These are phyloP conservation scores for Fusarium sp. DNA, from an alignment of 2,329 filamentous ascomycete species.

Conservation along the genomic window DNA sequence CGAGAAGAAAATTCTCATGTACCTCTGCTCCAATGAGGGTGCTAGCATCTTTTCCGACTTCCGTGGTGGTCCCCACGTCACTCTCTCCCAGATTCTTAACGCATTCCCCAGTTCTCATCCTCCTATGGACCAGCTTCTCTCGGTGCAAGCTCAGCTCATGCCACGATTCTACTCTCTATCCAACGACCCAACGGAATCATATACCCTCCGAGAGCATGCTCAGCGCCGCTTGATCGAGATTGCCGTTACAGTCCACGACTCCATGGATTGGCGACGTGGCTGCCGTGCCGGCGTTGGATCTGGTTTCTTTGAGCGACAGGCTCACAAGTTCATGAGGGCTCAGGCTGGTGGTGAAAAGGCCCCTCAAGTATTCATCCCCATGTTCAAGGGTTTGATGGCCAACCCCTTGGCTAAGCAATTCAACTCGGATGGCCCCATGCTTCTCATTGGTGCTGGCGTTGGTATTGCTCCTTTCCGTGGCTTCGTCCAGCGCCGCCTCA, in stretches of 20 bases:
- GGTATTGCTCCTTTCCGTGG: constrained; percentile 97
- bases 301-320: constrained; percentile 91
- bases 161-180: constrained; percentile 98
- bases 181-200: constrained; percentile 88
- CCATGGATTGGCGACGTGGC: constrained; percentile 79
- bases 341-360: constrained; percentile 68
- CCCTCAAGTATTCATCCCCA: constrained; percentile 81
- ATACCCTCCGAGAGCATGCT: constrained; percentile 73
- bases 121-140: constrained; percentile 83
- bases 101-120: constrained; percentile 94
- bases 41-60: constrained; percentile 95
- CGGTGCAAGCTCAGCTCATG: constrained; percentile 88
- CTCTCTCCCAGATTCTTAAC: constrained; percentile 84
- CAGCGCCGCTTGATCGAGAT: constrained; percentile 89
- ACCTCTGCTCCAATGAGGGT: constrained; percentile 88
- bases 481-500: constrained; percentile 93
- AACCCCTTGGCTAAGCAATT: constrained; percentile 95
- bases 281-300: constrained; percentile 86
- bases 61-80: constrained; percentile 87
- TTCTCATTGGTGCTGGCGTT: constrained; percentile 95
- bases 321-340: constrained; percentile 75
- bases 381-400: constrained; percentile 98
- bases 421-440: constrained; percentile 93
- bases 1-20: constrained; percentile 90
- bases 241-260: constrained; percentile 95